Evolutionary conservation across 129 eudicot species (phyloP), one percentile per base, ranked within the genome.

Genomic region (Artemisia tridentata): DNA sequence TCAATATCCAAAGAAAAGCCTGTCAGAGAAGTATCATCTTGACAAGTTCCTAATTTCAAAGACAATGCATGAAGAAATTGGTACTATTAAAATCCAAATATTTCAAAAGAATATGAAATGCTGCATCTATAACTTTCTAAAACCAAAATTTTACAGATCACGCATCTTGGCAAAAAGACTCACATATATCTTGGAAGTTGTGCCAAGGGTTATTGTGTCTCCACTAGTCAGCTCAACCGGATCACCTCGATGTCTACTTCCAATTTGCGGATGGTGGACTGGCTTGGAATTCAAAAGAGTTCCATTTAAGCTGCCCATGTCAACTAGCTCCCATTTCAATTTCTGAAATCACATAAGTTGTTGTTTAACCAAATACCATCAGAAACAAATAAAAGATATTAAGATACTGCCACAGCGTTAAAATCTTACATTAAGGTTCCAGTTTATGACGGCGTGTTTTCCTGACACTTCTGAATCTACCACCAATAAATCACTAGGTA

Each of bases 241-340:
- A 70, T 85, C 86, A 73, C 99, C 95, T 92, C 97, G 86, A 46
- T 79, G 83, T 73, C 99, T 84, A 77, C 96, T 87, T 80, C 95
- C 99, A 58, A 82, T 73, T 57, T 80, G 83, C 76, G 85, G 83
- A 72, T 81, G 87, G 76, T 87, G 79, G 25, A 90, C 74, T 45
- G 86, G 75, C 74, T 74, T 78, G 68, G 93, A 84, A 78, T 93
- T 93, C 80, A 90, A 63, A 11, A 85, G 84, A 65, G 99, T 90
- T 72, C 99, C 99, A 20, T 93, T 93, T 69, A 93, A 82, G 84
- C 99, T 93, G 64, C 99, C 99, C 91, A 93, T 80, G 85, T 93
- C 99, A 21, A 90, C 91, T 64, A 93, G 82, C 88, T 93, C 99
- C 99, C 99, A 93, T 71, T 86, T 93, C 75, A 84, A 72, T 71